Base-by-base conservation (phyloP, 306 rosid genomes). In the Carpinus viminea region DNA sequence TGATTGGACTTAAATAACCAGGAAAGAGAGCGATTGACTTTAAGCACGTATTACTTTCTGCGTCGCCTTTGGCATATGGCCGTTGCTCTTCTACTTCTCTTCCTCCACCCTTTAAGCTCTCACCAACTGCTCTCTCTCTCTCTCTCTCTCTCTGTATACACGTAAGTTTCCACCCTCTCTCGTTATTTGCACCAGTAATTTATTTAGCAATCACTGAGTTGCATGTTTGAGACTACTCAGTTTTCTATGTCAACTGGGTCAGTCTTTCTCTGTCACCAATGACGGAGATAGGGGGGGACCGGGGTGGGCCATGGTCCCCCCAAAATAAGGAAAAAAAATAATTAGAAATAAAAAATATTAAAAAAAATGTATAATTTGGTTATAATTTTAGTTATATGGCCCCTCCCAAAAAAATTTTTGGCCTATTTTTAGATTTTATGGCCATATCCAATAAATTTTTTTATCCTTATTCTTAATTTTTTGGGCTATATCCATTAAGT, bases 21-120 rank as follows among this genome's bases (percentile, higher is more conserved):
- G 79, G 79, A 83, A 70, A 78, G 2, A 74, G 68, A 48, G 18
- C 70, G 9, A 77, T 86, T 82, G 86, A 86, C 86, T 82, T 82
- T 73, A 86, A 82, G 68, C 79, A 75, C n/a, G 70, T 43, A 24
- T 15, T 85, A 31, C 26, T 45, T n/a, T n/a, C 13, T 11, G 34
- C 21, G 52, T 41, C 24, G 12, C 21, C 34, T 5, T n/a, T 69
- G 73, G 65, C 7, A 57, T 12, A 50, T 72, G 51, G 28, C 73
- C n/a, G 18, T 55, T 56, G 70, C n/a, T 36, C 16, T 70, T 78
- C 53, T 8, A 54, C 76, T 68, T 78, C 66, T 13, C 71, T 60
- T 3, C n/a, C 52, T 56, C 4, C 68, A 46, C 50, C 60, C 56
- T 8, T 4, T 2, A 73, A 26, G 66, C 28, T 3, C 18, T 8